Evolutionary conservation across 2,329 filamentous ascomycete species (phyloP).

Genomic region (Cercospora beticola): DNA sequence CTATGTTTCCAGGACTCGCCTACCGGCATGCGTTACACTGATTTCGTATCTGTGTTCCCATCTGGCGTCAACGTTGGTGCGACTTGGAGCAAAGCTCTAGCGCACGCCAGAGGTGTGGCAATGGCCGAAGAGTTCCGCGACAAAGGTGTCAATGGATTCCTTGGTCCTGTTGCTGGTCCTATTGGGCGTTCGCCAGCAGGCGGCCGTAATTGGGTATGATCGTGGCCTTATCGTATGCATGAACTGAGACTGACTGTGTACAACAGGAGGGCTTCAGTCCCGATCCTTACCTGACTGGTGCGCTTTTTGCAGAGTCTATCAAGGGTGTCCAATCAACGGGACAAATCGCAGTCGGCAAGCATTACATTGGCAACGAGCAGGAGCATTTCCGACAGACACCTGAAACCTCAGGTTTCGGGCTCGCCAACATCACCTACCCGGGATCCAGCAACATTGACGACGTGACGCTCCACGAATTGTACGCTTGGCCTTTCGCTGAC

Average conservation of each 20-base stretch:
- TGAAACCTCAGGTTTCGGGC: conserved; percentile 54
- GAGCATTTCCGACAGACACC: conserved; percentile 64
- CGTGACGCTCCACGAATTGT: conserved; percentile 52
- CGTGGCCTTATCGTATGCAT: conserved; percentile 53
- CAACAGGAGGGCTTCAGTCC: conserved; percentile 58
- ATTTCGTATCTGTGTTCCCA: conserved; percentile 79
- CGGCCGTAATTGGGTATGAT: conserved; percentile 13
- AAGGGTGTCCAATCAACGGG: conserved; percentile 78
- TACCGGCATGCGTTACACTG: conserved; percentile 72
- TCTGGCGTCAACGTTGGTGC: conserved; percentile 76
- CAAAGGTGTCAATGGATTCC: conserved; percentile 72
- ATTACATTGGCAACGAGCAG: conserved; percentile 74
- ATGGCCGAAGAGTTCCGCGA: conserved; percentile 74
- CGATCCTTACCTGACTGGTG: conserved; percentile 72
- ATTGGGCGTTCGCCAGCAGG: conserved; percentile 56
- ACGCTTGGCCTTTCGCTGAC: conserved; percentile 49
- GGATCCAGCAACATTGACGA: conserved; percentile 62
- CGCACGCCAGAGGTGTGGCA: conserved; percentile 65
- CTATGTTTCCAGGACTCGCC: conserved; percentile 85
- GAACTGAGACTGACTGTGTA: conserved; percentile 56
- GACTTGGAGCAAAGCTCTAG: conserved; percentile 74
- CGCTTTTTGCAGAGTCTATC: conserved; percentile 55
- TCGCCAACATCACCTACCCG: conserved; percentile 42
- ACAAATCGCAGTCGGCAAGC: conserved; percentile 80
- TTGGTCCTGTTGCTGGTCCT: conserved; percentile 75